A percentile compares a stretch with the other conserved stretches of the same genome.
phyloP scores from a whole-genome alignment of 495 filamentous ascomycete genomes.

The Podospora appendiculata region DNA sequence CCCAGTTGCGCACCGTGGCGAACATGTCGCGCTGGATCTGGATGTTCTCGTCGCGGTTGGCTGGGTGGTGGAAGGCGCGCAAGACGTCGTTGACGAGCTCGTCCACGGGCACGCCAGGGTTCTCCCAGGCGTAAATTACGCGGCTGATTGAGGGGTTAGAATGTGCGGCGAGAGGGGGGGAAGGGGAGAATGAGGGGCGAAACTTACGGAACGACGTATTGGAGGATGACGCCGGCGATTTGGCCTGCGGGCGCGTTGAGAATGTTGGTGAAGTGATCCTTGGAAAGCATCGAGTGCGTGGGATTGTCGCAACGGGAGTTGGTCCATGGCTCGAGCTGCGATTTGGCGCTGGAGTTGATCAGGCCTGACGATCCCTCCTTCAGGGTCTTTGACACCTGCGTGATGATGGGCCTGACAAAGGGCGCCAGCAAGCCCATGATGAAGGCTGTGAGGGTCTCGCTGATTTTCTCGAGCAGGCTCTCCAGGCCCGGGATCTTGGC shows the following conservation, averaged over 20 bases:
- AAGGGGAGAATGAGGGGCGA: background rate
- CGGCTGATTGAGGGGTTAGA: constrained; percentile 35
- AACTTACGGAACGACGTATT: constrained; percentile 69
- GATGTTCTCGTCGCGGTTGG: constrained; percentile 57
- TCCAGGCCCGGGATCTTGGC: constrained; percentile 90
- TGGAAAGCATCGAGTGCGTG: constrained; percentile 89
- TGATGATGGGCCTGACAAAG: constrained; percentile 84
- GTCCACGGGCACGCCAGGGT: constrained; percentile 67
- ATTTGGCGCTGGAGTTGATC: constrained; percentile 69
- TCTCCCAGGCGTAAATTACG: constrained; percentile 83
- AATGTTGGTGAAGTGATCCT: constrained; percentile 93
- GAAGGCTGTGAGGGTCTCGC: constrained; percentile 84
- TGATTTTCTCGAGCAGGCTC: constrained; percentile 78
- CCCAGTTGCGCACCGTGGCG: constrained; percentile 70
- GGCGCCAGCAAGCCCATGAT: constrained; percentile 83
- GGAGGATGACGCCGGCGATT: constrained; percentile 67
- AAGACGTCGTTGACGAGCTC: constrained; percentile 72
- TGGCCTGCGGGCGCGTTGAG: constrained; percentile 82
- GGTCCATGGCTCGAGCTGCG: constrained; percentile 88
- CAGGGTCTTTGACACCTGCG: constrained; percentile 69
- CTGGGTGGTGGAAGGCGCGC: constrained; percentile 83
- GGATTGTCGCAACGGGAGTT: constrained; percentile 80
- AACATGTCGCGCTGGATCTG: constrained; percentile 87
- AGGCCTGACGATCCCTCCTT: constrained; percentile 77
- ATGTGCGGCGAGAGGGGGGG: background rate